phyloP scores from a whole-genome alignment of 108 stramenopile species.

The Phaeodactylum tricornutum region DNA sequence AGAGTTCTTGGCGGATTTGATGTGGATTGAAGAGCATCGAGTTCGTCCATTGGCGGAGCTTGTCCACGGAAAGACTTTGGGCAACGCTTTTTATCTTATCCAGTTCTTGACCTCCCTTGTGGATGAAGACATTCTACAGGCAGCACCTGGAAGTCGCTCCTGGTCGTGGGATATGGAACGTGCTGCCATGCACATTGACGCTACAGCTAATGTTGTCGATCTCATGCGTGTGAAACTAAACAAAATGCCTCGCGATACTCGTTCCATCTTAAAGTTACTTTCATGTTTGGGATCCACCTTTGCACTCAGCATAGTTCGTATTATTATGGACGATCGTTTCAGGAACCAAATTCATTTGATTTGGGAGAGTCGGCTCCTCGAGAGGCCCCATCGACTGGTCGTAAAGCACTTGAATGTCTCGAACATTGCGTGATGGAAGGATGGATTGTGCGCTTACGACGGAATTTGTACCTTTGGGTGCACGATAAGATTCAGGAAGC shows the following conservation, averaged over 20 bases:
- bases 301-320: not conserved
- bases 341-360: not conserved
- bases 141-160: conserved; percentile 9
- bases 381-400: not conserved
- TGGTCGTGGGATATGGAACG: conserved; percentile 40
- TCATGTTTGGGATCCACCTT: not conserved
- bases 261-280: not conserved
- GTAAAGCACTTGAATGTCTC: not conserved
- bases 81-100: conserved; percentile 44
- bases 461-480: conserved; percentile 1
- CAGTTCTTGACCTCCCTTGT: conserved; percentile 29
- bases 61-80: conserved; percentile 42
- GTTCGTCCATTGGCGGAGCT: conserved; percentile 19
- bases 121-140: conserved; percentile 21
- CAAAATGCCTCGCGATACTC: not conserved
- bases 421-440: not conserved
- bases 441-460: not conserved
- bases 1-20: too few species aligned
- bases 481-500: conserved; percentile 2
- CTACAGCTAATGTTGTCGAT: conserved; percentile 41
- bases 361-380: not conserved
- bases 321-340: not conserved
- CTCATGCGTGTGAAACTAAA: conserved; percentile 24
- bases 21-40: too few species aligned
- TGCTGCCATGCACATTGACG: conserved; percentile 13